A percentile compares a stretch with the other conserved stretches of the same genome.
Evolutionary conservation across 73 alveolate species (phyloP).

Genomic region (Paramecium sonneborni): DNA sequence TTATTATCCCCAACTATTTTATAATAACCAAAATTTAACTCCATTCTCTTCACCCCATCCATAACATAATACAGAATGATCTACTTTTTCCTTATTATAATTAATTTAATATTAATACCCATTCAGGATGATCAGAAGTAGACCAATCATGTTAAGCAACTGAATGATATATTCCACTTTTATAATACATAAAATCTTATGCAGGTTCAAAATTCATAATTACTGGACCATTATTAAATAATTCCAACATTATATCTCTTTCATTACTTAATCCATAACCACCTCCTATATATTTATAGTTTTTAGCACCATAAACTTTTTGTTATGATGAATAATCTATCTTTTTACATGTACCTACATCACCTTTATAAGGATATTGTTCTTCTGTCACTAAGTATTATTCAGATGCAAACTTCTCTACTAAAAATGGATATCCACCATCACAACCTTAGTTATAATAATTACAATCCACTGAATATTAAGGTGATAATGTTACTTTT

Average conservation of each 20-base stretch:
- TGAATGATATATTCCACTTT: slow-evolving; percentile 67
- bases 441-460: slow-evolving; percentile 66
- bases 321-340: not conserved
- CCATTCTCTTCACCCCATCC: slow-evolving; percentile 72
- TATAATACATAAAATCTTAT: slow-evolving; percentile 64
- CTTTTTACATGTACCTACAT: slow-evolving; percentile 54
- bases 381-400: slow-evolving; percentile 60
- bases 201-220: slow-evolving; percentile 64
- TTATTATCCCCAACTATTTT: slow-evolving; percentile 61
- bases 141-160: slow-evolving; percentile 57
- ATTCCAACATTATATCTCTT: slow-evolving; percentile 65
- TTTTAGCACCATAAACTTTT: slow-evolving; percentile 1
- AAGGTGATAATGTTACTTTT: slow-evolving; percentile 34
- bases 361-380: slow-evolving; percentile 60
- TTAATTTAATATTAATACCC: not conserved
- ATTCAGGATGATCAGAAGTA: slow-evolving; percentile 41
- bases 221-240: slow-evolving; percentile 59
- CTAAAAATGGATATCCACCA: slow-evolving; percentile 68
- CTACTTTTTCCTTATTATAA: slow-evolving; percentile 58
- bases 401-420: slow-evolving; percentile 55
- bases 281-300: slow-evolving; percentile 65
- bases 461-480: slow-evolving; percentile 63
- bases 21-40: slow-evolving; percentile 53
- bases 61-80: slow-evolving; percentile 66
- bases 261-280: slow-evolving; percentile 62